phyloP scores from a whole-genome alignment of 148 eudicot genomes.

The Silene conica region DNA sequence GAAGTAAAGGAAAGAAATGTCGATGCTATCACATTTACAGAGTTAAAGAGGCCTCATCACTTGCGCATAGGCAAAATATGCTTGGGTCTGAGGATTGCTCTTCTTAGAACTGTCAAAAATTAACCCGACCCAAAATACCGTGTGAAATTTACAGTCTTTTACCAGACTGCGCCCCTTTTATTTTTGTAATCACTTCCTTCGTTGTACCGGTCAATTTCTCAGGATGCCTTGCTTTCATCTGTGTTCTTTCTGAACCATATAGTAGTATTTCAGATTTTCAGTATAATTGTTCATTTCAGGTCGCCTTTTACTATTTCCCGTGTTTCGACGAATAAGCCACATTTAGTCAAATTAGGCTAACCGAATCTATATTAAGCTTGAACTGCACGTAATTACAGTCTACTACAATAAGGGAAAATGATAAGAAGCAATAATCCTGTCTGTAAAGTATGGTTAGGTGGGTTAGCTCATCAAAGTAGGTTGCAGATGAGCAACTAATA shows the following conservation, averaged over 20 bases:
- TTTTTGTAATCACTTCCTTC: neutral
- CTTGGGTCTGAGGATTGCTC: too few relatives aligned
- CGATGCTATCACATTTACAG: neutral
- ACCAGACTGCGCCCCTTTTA: neutral
- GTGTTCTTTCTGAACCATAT: too few relatives aligned
- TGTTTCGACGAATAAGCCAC: too few relatives aligned
- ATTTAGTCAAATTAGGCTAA: too few relatives aligned
- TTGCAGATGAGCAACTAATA: conserved; percentile 8
- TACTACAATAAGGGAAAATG: conserved; percentile 1
- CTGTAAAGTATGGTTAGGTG: conserved; percentile 21
- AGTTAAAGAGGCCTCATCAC: neutral
- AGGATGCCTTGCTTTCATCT: too few relatives aligned
- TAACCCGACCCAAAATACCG: too few relatives aligned
- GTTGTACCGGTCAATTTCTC: too few relatives aligned
- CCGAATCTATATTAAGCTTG: too few relatives aligned
- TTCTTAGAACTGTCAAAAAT: too few relatives aligned
- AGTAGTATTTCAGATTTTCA: neutral
- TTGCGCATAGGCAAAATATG: neutral
- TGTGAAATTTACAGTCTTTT: too few relatives aligned
- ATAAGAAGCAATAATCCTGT: conserved; percentile 9
- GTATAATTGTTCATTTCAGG: conserved; percentile 1
- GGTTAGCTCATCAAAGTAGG: conserved; percentile 16
- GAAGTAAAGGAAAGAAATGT: neutral
- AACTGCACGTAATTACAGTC: conserved; percentile 11
- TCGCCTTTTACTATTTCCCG: neutral